Conservation (phyloP, 1,139 yeast species). For the Spathaspora sp. region DNA sequence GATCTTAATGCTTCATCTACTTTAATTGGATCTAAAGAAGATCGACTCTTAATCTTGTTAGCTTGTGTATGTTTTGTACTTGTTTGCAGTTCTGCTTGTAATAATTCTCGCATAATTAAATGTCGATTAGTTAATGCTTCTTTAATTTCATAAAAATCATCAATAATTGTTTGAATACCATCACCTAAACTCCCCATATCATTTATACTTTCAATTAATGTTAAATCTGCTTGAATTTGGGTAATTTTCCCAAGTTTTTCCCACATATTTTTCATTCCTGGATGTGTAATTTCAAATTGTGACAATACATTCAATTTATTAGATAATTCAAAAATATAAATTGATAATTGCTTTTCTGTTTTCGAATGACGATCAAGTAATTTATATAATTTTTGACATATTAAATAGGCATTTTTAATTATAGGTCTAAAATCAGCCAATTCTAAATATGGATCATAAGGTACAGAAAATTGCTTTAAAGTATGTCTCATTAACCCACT, state of each 20-base stretch:
- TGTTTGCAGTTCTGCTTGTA: conserved; percentile 76
- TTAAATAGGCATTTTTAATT: conserved; percentile 72
- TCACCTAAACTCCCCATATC: conserved; percentile 80
- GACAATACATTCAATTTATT: conserved; percentile 49
- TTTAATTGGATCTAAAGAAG: conserved; percentile 79
- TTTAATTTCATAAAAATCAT: conserved; percentile 84
- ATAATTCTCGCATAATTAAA: conserved; percentile 82
- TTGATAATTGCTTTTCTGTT: conserved; percentile 54
- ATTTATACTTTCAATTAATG: conserved; percentile 68
- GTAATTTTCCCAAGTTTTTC: conserved; percentile 69
- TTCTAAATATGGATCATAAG: conserved; percentile 81
- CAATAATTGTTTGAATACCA: conserved; percentile 59
- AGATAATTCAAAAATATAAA: conserved; percentile 66
- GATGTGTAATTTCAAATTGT: conserved; percentile 49
- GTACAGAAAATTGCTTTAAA: conserved; percentile 86
- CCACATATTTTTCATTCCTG: conserved; percentile 84
- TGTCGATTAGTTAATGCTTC: conserved; percentile 93
- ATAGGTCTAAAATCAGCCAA: conserved; percentile 84
- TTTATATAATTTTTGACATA: conserved; percentile 54
- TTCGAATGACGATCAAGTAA: conserved; percentile 57
- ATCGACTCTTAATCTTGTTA: conserved; percentile 67
- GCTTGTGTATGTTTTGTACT: conserved; percentile 72
- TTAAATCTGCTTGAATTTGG: conserved; percentile 72
- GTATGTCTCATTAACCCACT: conserved; percentile 87
- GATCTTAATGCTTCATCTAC: conserved; percentile 88